A percentile compares a stretch with the other conserved stretches of the same genome.
Evolutionary conservation across 1,284 basidiomycete species (phyloP).

Genomic region (Apiotrichum laibachii): DNA sequence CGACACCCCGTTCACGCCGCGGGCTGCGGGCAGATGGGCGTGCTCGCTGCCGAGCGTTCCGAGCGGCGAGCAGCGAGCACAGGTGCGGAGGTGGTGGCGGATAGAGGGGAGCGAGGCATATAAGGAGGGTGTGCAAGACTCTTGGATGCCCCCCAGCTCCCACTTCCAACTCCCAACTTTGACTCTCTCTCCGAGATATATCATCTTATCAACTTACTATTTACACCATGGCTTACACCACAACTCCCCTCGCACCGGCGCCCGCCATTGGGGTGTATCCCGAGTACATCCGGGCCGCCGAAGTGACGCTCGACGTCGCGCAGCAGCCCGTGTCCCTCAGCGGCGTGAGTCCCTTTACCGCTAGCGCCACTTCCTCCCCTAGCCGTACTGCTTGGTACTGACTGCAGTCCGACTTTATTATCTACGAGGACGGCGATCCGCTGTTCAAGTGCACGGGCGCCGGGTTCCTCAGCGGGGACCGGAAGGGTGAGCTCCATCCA

Average conservation of each 20-base stretch:
- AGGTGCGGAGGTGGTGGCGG: no score
- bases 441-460: constrained; percentile 10
- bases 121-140: no score
- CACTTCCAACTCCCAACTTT: no score
- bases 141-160: no score
- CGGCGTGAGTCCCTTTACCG: constrained; percentile 6
- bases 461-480: constrained; percentile 4
- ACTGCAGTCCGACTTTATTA: constrained; percentile 11
- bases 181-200: no score
- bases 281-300: background rate
- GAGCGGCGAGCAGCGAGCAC: no score
- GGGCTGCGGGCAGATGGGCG: no score
- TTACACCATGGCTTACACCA: background rate
- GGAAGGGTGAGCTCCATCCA: constrained; percentile 7
- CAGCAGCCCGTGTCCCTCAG: constrained; percentile 22
- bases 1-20: no score
- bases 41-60: no score
- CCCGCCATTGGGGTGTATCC: background rate
- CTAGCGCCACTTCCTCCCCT: background rate
- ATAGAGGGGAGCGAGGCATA: no score
- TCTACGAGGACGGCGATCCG: background rate
- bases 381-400: background rate
- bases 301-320: constrained; percentile 28
- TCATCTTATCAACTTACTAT: background rate
- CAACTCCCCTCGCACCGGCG: background rate